A percentile compares a stretch with the other conserved stretches of the same genome.
Conservation (phyloP, 208 protist species). For the Tritrichomonas musculus region DNA sequence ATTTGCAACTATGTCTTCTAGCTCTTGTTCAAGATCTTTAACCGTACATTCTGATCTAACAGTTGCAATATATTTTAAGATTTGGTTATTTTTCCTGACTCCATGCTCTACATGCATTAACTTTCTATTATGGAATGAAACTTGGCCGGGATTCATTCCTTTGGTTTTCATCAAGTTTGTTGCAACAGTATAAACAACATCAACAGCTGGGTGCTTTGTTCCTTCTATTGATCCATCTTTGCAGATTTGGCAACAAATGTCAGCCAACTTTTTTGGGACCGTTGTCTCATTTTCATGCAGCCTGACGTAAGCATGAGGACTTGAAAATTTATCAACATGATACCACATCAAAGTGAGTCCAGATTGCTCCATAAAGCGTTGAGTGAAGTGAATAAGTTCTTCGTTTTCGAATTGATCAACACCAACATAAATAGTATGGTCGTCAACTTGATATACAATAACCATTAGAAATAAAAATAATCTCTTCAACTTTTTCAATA, state of each 20-base stretch:
- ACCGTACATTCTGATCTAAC: neutral
- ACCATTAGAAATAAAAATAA: too few species aligned
- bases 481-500: too few species aligned
- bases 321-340: slow-evolving; percentile 25
- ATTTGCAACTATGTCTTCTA: neutral
- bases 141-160: neutral
- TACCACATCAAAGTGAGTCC: neutral
- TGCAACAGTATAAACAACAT: neutral
- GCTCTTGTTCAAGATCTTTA: neutral
- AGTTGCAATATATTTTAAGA: neutral
- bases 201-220: neutral
- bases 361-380: neutral
- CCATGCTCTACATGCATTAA: neutral
- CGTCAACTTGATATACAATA: neutral
- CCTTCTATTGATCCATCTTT: slow-evolving; percentile 29
- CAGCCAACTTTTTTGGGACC: neutral
- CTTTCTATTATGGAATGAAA: neutral
- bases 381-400: neutral
- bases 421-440: neutral
- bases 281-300: neutral
- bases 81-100: neutral
- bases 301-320: neutral
- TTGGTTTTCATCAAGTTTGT: neutral
- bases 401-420: slow-evolving; percentile 23
- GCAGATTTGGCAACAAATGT: slow-evolving; percentile 33